These are phyloP conservation scores for Candida sithepensis DNA, from an alignment of 805 yeast genomes.

Conservation along the genomic window DNA sequence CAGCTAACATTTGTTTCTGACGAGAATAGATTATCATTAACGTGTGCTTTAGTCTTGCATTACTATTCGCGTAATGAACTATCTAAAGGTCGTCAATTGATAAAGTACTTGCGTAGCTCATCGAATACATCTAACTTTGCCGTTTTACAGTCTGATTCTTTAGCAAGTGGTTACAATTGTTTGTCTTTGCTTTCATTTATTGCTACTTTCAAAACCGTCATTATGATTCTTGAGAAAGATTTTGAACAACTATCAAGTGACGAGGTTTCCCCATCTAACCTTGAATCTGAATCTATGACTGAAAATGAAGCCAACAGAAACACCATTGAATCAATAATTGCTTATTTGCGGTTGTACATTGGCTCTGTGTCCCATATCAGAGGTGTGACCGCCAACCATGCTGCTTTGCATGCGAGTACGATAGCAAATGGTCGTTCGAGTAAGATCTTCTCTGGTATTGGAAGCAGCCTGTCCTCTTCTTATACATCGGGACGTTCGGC, in stretches of 20 bases:
- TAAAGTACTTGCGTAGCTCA: constrained; percentile 22
- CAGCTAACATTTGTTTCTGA: constrained; percentile 20
- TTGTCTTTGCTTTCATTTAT: constrained; percentile 28
- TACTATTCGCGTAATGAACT: constrained; percentile 22
- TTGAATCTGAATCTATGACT: not conserved
- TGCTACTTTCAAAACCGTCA: constrained; percentile 24
- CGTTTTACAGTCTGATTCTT: not conserved
- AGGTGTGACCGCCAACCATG: not conserved
- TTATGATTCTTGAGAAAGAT: constrained; percentile 20
- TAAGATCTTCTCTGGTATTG: not conserved
- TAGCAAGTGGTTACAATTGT: constrained; percentile 12
- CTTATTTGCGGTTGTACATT: constrained; percentile 22
- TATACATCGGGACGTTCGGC: not conserved
- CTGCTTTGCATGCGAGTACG: not conserved
- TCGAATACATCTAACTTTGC: not conserved
- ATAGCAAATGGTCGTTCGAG: not conserved
- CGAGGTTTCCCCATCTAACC: not conserved
- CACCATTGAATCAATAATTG: constrained; percentile 20
- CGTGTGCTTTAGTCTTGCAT: constrained; percentile 28
- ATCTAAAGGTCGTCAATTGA: constrained; percentile 20
- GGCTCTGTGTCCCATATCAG: constrained; percentile 14
- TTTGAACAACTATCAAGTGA: constrained; percentile 4
- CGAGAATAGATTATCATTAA: constrained; percentile 28
- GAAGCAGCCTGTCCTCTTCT: not conserved
- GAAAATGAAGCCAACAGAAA: constrained; percentile 8